Evolutionary conservation across 345 rosid genomes (phyloP), one percentile per base, ranked within the genome.

Genomic region (Citrus hindsii): DNA sequence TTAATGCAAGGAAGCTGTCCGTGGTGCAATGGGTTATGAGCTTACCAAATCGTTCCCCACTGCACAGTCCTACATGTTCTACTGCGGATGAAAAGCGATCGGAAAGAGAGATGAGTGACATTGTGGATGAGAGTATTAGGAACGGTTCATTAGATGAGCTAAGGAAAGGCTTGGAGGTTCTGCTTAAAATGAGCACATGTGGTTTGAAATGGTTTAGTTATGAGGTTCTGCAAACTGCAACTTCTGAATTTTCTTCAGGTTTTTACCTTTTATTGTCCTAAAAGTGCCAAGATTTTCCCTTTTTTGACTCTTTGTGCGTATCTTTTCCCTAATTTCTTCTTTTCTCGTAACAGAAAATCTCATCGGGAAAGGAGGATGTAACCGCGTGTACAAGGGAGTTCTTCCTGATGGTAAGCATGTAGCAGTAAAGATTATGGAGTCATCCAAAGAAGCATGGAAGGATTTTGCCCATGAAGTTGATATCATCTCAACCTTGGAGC

Each of bases 1-100:
- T 55, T 65, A 83, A 83, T 2, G 77, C 84, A 18, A 86, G 90
- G 84, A 82, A 84, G 12, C 46, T 86, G 74, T 89, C 99, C 18
- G 97, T 91, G 38, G 97, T 91, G 28, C 87, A 91, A 77, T 96
- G 99, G 99, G 93, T 89, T 18, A 89, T 96, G 97, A 89, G 80
- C 86, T 86, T 91, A 38, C 99, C 98, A 25, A 84, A 81, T 76
- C 90, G 98, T 75, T 89, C 92, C 59, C 84, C 89, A 0, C 75
- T 75, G 71, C 83, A 79, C 35, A 81, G 6, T 82, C 81, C 80
- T 71, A 64, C 28, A 75, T 75, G 62, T 73, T 77, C 85, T 22
- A 71, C 75, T 59, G 58, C 75, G 18, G 76, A 9, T 71, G 87
- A 81, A 58, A 73, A 64, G 53, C 73, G 28, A 24, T 46, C 82